Conservation (phyloP, 108 stramenopile genomes). For the Schizochytrium sp. region DNA sequence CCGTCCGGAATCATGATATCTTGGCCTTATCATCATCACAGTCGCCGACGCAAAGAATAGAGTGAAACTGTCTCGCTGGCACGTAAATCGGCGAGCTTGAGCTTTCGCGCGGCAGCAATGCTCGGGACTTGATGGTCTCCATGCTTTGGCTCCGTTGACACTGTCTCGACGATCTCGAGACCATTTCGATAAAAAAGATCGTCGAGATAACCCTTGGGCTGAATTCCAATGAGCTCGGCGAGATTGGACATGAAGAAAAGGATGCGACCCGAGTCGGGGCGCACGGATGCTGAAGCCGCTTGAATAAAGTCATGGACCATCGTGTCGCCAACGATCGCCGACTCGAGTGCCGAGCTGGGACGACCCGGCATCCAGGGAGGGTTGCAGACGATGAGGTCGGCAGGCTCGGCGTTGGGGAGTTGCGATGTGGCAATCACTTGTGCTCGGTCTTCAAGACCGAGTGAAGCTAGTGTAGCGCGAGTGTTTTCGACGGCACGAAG, state of each 20-base stretch:
- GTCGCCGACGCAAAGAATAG: no score
- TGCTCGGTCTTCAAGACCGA: background rate
- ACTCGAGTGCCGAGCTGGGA: background rate
- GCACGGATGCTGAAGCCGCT: background rate
- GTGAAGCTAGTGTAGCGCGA: background rate
- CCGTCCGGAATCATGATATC: no score
- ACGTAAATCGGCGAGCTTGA: no score
- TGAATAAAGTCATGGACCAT: background rate
- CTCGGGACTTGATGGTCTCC: background rate
- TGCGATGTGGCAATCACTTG: background rate
- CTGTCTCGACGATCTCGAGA: background rate
- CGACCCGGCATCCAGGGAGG: background rate
- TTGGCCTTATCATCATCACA: no score
- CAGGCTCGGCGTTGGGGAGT: background rate
- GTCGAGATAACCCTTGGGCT: background rate
- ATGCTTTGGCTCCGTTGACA: background rate
- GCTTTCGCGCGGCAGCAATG: no score
- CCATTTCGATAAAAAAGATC: background rate
- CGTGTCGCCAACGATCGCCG: background rate
- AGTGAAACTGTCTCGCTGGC: no score
- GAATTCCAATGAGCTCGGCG: background rate
- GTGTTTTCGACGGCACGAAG: background rate
- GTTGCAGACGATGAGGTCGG: background rate
- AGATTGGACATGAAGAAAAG: background rate
- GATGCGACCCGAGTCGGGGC: background rate